Base-by-base conservation (phyloP, 2,329 filamentous ascomycete species). In the Tolypocladium pustulatum region DNA sequence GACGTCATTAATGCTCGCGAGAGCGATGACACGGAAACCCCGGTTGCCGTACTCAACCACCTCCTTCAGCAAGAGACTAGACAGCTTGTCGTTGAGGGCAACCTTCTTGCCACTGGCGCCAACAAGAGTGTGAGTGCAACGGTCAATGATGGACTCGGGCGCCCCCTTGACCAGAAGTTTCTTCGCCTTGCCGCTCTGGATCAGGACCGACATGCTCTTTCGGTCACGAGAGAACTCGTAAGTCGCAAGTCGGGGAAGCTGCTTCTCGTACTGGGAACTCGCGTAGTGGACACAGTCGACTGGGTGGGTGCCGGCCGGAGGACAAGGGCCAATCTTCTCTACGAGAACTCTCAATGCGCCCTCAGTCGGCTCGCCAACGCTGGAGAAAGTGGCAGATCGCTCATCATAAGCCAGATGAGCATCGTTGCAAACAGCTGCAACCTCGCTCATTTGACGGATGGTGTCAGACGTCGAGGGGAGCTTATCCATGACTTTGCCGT, bases 151-250 rank as follows among this genome's bases (percentile, higher is more conserved):
- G 15, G 91, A 91, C 74, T 99, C 94, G 7, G 94, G 94, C 25
- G 95, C 94, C 67, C 94, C 94, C 77, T 99, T 99, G 64, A 99
- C 92, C 55, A 99, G 82, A 13, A 99, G 85, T 71, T 88, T 91
- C 76, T 94, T 85, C 57, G 85, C 75, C 55, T 80, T 78, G 58
- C 83, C 87, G 58, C 82, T 81, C 64, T 88, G 82, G 62, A 95
- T 90, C 60, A 97, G 78, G 40, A 99, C 95, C 54, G 94, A 99
- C 94, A 99, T 99, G 75, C 93, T 97, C 84, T 99, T 99, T 62
- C 94, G 86, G 74, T 99, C 94, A 66, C 94, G 87, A 1, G 94
- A 97, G 76, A 99, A 99, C 72, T 99, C 94, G 67, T 91, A 99
- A 13, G 91, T 96, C 10, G 92, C 88, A 59, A 96, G 80, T 49